Evolutionary conservation across 2,329 filamentous ascomycete species (phyloP), one percentile per base, ranked within the genome.

Genomic region (Sclerotinia glacialis): DNA sequence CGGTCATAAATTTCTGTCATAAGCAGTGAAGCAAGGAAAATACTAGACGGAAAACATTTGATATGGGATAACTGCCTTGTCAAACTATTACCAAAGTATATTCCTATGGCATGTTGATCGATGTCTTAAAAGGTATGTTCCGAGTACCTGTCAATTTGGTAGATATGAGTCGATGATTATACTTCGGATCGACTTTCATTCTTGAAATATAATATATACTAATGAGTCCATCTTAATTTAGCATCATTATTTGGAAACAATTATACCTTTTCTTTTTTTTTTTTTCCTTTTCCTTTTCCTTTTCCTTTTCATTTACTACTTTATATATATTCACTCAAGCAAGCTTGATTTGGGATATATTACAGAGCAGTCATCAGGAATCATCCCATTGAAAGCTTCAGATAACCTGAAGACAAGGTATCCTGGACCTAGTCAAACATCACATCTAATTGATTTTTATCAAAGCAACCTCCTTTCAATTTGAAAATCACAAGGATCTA

Each of bases 111-210:
- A 65, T 53, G 40, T 61, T 50, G 64, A 49, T 61, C 28, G 37
- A 47, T 66, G 55, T 66, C 64, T 52, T 66, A 44, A 60, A 65
- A 66, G 64, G 64, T 66, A 66, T 44, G 64, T 46, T 28, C 47
- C 47, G 37, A 52, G 55, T 42, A 28, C 31, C 31, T 50, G 26
- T 65, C 63, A 44, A 21, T 53, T 46, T 42, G 16, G 23, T 60
- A 47, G 44, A 52, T 55, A 37, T 26, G n/a, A 31, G 12, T 42
- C 42, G 49, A 47, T 18, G 31, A 23, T 47, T 47, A n/a, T 54
- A 46, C 23, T 18, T 21, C 5, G 26, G 40, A 23, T 49, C 26
- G 37, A 46, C 42, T 50, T 52, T 47, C 12, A 21, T 52, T 37
- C 47, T 46, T 12, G 26, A 47, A 47, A 54, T 31, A 42, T 34